These are phyloP conservation scores for Chrysophaeum taylorii DNA, from an alignment of 352 stramenopile genomes.

Conservation along the genomic window DNA sequence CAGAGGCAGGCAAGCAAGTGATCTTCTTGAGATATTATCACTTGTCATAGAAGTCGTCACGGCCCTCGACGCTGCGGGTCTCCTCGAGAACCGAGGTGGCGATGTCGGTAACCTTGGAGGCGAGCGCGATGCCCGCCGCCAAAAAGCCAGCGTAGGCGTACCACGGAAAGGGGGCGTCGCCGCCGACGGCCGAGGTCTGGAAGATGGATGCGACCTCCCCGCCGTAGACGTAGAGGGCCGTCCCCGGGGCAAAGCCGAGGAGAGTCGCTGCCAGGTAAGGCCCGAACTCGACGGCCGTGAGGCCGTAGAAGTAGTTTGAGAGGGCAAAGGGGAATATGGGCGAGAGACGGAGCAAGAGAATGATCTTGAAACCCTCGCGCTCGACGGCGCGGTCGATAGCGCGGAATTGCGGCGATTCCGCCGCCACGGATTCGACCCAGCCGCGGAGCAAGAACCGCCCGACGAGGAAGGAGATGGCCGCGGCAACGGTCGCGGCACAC, in stretches of 20 bases:
- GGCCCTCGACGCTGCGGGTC: neutral
- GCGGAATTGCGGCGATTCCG: slow-evolving; percentile 46
- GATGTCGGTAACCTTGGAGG: slow-evolving; percentile 43
- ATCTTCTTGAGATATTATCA: no score
- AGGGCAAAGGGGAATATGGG: slow-evolving; percentile 65
- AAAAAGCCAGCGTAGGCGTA: slow-evolving; percentile 45
- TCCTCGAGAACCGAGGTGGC: slow-evolving; percentile 45
- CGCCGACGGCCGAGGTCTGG: slow-evolving; percentile 19
- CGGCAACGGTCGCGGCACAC: slow-evolving; percentile 43
- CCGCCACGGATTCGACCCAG: slow-evolving; percentile 48
- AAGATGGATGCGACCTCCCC: slow-evolving; percentile 47
- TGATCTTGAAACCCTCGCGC: slow-evolving; percentile 55
- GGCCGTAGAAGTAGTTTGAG: slow-evolving; percentile 61
- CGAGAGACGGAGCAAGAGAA: slow-evolving; percentile 52
- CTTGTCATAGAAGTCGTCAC: no score
- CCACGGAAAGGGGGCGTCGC: slow-evolving; percentile 33
- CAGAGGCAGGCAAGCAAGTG: no score
- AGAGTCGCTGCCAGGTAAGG: slow-evolving; percentile 46
- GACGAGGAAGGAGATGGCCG: slow-evolving; percentile 50
- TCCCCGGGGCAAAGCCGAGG: slow-evolving; percentile 50
- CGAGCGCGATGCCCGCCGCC: slow-evolving; percentile 31
- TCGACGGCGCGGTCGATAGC: slow-evolving; percentile 52
- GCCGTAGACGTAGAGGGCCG: slow-evolving; percentile 57
- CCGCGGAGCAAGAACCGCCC: slow-evolving; percentile 47
- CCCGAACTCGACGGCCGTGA: slow-evolving; percentile 52